Evolutionary conservation across 495 filamentous ascomycete genomes (phyloP).

Genomic region (Oidiodendron maius): DNA sequence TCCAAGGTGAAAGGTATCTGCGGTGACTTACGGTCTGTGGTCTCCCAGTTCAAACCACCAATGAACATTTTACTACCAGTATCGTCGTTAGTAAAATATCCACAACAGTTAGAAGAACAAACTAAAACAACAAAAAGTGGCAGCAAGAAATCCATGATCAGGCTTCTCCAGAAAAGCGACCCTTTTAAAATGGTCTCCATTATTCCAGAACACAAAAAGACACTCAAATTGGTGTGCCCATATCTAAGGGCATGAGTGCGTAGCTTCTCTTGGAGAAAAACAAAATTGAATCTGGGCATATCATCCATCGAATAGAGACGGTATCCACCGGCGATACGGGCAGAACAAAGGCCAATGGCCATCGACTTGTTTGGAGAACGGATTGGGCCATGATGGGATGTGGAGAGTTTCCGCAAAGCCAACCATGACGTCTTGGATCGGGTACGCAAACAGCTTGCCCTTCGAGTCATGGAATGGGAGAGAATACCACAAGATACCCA

Average conservation of each 20-base stretch:
- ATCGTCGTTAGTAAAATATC: slow-evolving; percentile 1
- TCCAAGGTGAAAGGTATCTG: not conserved
- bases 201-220: too few relatives aligned
- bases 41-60: slow-evolving; percentile 98
- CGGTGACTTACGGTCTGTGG: slow-evolving; percentile 79
- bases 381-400: not conserved
- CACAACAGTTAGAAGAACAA: not conserved
- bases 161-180: too few relatives aligned
- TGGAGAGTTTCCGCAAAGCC: not conserved
- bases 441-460: slow-evolving; percentile 6
- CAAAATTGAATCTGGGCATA: too few relatives aligned
- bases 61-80: slow-evolving; percentile 94
- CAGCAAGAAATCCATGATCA: not conserved
- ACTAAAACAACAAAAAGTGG: not conserved
- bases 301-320: too few relatives aligned
- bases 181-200: too few relatives aligned
- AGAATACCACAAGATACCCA: slow-evolving; percentile 22
- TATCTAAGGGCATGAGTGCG: too few relatives aligned
- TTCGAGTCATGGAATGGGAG: slow-evolving; percentile 27
- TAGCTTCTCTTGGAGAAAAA: too few relatives aligned
- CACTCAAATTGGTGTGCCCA: too few relatives aligned
- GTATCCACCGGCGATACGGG: too few relatives aligned
- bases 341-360: too few relatives aligned
- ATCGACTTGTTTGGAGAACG: not conserved
- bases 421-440: not conserved